Conservation (phyloP, 140 eudicot genomes). For the Senecio squalidus region DNA sequence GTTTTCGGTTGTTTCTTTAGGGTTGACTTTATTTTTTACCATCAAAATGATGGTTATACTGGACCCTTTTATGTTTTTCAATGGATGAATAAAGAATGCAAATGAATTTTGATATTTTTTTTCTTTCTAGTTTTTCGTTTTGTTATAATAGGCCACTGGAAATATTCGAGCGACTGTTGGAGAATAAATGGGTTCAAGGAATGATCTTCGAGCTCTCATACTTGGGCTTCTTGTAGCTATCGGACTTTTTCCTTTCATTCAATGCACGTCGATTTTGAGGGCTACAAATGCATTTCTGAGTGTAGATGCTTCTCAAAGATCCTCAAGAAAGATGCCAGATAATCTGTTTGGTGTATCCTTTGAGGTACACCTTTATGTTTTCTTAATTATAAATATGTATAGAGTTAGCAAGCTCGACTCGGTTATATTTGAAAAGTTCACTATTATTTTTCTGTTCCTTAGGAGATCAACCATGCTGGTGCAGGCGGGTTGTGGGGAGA, state of each 20-base stretch:
- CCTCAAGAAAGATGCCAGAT: constrained; percentile 52
- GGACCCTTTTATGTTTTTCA: too few species aligned
- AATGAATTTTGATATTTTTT: too few species aligned
- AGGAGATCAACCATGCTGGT: constrained; percentile 99
- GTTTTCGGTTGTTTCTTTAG: too few species aligned
- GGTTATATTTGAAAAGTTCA: constrained; percentile 5
- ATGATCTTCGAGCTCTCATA: constrained; percentile 18
- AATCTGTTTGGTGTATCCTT: constrained; percentile 82
- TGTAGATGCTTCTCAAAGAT: constrained; percentile 61
- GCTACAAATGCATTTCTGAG: constrained; percentile 46
- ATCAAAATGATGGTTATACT: too few species aligned
- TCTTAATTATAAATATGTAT: not conserved
- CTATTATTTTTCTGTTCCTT: not conserved
- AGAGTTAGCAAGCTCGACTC: too few species aligned
- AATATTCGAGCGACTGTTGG: constrained; percentile 1
- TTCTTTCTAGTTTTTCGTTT: not conserved
- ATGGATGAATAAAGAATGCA: too few species aligned
- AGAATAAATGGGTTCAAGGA: constrained; percentile 50
- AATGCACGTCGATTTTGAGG: constrained; percentile 38
- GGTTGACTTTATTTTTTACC: too few species aligned
- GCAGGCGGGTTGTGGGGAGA: constrained; percentile 99
- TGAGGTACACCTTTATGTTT: constrained; percentile 48
- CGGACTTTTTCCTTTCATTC: constrained; percentile 29
- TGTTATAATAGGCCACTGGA: constrained; percentile 1
- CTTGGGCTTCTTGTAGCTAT: constrained; percentile 33